Evolutionary conservation across 106 monocot species (phyloP), one percentile per base, ranked within the genome.

Genomic region (Ottelia alismoides): DNA sequence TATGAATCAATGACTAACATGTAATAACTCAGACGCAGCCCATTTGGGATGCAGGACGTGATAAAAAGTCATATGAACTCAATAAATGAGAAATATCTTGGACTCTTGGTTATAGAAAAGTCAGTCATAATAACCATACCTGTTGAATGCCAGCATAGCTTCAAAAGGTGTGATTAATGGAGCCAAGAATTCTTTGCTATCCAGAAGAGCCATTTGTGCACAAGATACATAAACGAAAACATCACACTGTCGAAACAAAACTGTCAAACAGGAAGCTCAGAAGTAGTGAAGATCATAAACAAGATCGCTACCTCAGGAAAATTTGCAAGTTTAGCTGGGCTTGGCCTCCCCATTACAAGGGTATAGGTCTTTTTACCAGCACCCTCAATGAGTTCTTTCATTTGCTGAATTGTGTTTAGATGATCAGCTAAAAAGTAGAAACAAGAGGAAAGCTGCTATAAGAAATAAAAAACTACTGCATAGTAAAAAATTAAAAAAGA

Each of bases 131-230:
- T n/a, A n/a, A n/a, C n/a, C n/a, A n/a, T 79, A 96, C 94, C 81
- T 88, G 21, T 53, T 58, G 66, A 88, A 96, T 68, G 94, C 88
- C 53, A 88, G 29, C 28, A 74, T 46, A 24, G 94, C 94, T 69
- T 96, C 94, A 61, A 84, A 94, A 57, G 94, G 94, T 26, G 94
- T 96, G 62, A 96, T 96, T 11, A 96, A 74, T 59, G 94, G 88
- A 56, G 88, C 75, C 51, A 96, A 58, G 60, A 88, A 96, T 17
- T 96, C 88, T 66, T 96, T 96, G 78, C 88, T 88, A 57, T 96
- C 94, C 78, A 96, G 55, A 45, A 96, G 78, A 50, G 94, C 81
- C 54, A 88, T 96, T 82, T 96, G 94, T 19, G 94, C 81, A 74
- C 94, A 96, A 25, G 94, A 96, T 32, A 96, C 78, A 44, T 84